phyloP scores from a whole-genome alignment of 257 asterid genomes.

The Solanum megistacrolobum region DNA sequence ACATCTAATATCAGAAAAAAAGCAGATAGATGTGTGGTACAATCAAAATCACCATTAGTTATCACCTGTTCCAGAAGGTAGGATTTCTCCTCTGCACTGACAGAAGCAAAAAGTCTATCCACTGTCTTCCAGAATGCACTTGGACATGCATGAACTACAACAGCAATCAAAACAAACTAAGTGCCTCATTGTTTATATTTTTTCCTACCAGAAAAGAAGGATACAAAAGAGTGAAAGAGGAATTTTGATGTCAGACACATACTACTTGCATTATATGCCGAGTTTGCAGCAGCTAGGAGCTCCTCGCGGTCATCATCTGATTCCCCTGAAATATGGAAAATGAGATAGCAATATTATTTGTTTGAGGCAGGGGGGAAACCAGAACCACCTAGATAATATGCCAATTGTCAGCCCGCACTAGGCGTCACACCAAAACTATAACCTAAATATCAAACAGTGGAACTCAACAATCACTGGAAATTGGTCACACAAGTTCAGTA shows the following conservation, averaged over 20 bases:
- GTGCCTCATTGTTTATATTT: neutral
- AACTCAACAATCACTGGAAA: neutral
- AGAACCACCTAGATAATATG: neutral
- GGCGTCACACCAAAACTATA: neutral
- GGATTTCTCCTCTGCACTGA: conserved; percentile 52
- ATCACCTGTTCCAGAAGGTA: conserved; percentile 61
- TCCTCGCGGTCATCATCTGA: conserved; percentile 89
- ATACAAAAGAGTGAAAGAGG: neutral
- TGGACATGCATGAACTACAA: conserved; percentile 67
- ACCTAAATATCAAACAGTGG: neutral
- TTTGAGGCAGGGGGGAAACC: neutral
- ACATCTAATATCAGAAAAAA: neutral
- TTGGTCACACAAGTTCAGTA: neutral
- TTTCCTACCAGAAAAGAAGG: neutral
- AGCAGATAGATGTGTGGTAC: neutral
- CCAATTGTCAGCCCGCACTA: neutral
- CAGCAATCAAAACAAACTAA: conserved; percentile 10
- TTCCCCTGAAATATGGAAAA: conserved; percentile 50
- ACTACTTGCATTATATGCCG: conserved; percentile 60
- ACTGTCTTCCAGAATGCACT: conserved; percentile 73
- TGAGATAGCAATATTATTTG: neutral
- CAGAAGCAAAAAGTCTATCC: conserved; percentile 58
- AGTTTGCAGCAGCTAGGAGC: conserved; percentile 62
- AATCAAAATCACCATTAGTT: neutral
- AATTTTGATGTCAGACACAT: conserved; percentile 10